Conservation (phyloP, 2,329 filamentous ascomycete genomes). For the Xylariaceae sp. region DNA sequence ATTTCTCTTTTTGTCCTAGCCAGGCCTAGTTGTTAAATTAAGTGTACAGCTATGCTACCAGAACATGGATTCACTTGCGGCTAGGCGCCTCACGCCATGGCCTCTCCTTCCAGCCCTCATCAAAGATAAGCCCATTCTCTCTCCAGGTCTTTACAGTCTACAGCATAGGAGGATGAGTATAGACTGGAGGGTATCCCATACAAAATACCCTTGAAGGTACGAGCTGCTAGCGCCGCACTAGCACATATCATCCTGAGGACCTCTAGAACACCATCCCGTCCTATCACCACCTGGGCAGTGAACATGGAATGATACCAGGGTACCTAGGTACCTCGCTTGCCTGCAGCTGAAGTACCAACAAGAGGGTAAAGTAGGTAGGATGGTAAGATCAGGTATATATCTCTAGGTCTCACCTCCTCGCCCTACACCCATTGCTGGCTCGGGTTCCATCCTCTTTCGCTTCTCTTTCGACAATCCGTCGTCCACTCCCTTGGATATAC, state of each 20-base stretch:
- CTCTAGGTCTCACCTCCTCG: neutral
- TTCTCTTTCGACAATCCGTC: slow-evolving; percentile 2
- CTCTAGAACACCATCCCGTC: neutral
- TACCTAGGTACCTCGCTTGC: neutral
- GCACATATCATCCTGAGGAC: neutral
- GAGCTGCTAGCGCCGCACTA: neutral
- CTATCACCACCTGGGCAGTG: no score
- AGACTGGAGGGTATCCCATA: slow-evolving; percentile 1
- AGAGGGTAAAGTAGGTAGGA: no score
- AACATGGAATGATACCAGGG: neutral
- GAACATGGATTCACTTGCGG: neutral
- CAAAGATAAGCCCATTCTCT: slow-evolving; percentile 18
- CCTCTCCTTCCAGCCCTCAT: slow-evolving; percentile 9
- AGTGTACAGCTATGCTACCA: neutral
- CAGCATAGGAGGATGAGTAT: neutral
- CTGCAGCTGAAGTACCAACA: neutral
- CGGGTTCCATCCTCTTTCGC: slow-evolving; percentile 1
- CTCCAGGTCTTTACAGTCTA: neutral
- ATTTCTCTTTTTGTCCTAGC: slow-evolving; percentile 18
- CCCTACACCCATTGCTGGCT: neutral
- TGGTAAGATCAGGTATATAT: no score
- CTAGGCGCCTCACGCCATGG: slow-evolving; percentile 12
- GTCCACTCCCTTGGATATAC: slow-evolving; percentile 4
- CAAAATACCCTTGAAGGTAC: slow-evolving; percentile 6
- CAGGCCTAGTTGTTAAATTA: slow-evolving; percentile 5